phyloP scores from a whole-genome alignment of 1,284 basidiomycete species.

The Apiotrichum veenhuisii region DNA sequence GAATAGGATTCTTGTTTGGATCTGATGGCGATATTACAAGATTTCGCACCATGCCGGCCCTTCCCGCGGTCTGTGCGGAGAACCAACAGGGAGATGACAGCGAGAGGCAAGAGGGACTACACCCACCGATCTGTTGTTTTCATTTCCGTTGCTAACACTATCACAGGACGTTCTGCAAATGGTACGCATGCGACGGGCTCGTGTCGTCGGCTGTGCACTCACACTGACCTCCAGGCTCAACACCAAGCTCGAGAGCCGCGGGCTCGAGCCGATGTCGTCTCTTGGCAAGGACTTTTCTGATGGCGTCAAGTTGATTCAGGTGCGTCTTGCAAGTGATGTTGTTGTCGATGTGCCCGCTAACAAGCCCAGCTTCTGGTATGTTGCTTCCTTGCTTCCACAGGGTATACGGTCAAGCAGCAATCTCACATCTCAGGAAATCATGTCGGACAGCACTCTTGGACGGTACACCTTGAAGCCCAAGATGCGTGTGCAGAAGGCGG shows the following conservation, averaged over 20 bases:
- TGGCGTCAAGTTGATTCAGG: slow-evolving; percentile 84
- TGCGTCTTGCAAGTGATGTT: slow-evolving; percentile 15
- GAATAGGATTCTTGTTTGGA: too few relatives aligned
- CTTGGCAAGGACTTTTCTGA: slow-evolving; percentile 88
- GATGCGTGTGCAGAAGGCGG: slow-evolving; percentile 93
- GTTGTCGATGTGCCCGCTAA: not conserved
- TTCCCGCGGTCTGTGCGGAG: too few relatives aligned
- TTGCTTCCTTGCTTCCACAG: not conserved
- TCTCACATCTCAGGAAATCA: slow-evolving; percentile 67
- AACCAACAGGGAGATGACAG: too few relatives aligned
- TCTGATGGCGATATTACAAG: too few relatives aligned
- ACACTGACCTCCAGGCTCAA: slow-evolving; percentile 66
- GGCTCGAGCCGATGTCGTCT: slow-evolving; percentile 84
- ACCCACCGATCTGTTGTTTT: too few relatives aligned
- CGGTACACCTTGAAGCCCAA: slow-evolving; percentile 84
- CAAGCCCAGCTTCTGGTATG: slow-evolving; percentile 65
- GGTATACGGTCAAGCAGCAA: not conserved
- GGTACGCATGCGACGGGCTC: slow-evolving; percentile 24
- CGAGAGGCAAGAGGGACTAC: too few relatives aligned
- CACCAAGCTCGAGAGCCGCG: slow-evolving; percentile 81
- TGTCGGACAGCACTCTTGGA: slow-evolving; percentile 88
- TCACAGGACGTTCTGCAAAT: slow-evolving; percentile 46
- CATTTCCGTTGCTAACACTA: slow-evolving; percentile 11
- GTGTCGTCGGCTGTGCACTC: too few relatives aligned
- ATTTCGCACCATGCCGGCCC: too few relatives aligned